phyloP scores from a whole-genome alignment of 306 rosid species.

The Arachis hypogaea region DNA sequence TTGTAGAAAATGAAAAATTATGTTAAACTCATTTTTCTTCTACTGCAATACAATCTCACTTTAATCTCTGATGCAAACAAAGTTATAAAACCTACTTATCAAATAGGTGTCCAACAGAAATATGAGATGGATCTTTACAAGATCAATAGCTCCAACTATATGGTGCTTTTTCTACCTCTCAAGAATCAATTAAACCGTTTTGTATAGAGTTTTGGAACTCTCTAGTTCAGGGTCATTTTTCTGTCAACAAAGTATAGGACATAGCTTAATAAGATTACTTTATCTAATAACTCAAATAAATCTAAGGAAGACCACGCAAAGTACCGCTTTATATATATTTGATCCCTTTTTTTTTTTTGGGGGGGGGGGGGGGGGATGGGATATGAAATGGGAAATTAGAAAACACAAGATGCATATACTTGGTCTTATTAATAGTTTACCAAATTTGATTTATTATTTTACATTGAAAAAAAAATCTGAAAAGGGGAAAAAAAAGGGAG shows the following conservation, averaged over 20 bases:
- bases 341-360: background rate
- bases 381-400: background rate
- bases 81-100: background rate
- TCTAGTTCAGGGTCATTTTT: background rate
- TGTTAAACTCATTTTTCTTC: too few species aligned
- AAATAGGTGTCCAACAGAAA: background rate
- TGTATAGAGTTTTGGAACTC: conserved; percentile 41
- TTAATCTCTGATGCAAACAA: too few species aligned
- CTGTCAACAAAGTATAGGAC: background rate
- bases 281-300: conserved; percentile 14
- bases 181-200: background rate
- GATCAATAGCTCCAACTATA: background rate
- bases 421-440: too few species aligned
- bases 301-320: conserved; percentile 41
- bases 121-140: conserved; percentile 2
- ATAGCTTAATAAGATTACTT: conserved; percentile 6
- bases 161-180: background rate
- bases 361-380: too few species aligned
- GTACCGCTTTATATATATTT: conserved; percentile 27
- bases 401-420: background rate
- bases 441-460: too few species aligned
- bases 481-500: too few species aligned
- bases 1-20: too few species aligned
- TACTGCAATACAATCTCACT: too few species aligned
- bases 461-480: too few species aligned